Percentiles rank a stretch among this genome's conserved stretches.
Conservation (phyloP, 176 grass and related monocot species). For the Avena insularis region DNA sequence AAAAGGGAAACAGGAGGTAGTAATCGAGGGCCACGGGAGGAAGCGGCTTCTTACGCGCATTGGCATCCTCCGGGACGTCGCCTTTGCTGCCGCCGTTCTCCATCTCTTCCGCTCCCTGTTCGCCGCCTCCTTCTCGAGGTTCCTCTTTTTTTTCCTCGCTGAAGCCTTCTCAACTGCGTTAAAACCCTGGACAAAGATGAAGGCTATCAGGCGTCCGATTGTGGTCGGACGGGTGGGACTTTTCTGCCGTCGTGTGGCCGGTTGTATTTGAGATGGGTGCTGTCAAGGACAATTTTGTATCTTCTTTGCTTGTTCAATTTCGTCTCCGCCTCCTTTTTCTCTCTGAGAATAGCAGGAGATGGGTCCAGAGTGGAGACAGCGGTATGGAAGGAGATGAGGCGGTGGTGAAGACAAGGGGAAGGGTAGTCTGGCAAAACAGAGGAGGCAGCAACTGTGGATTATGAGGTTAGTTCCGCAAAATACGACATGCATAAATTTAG, state of each 20-base stretch:
- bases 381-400: not conserved
- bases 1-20: not conserved
- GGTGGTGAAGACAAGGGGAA: not conserved
- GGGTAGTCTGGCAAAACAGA: not conserved
- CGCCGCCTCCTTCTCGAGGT: conserved; percentile 17
- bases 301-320: too few species aligned
- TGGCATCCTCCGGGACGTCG: conserved; percentile 77
- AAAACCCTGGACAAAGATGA: not conserved
- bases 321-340: too few species aligned
- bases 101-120: conserved; percentile 20
- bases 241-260: not conserved
- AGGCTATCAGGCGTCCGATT: not conserved
- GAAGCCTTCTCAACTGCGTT: not conserved
- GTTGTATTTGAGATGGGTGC: too few species aligned
- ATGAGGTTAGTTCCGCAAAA: conserved; percentile 29
- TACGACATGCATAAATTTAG: conserved; percentile 36
- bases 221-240: not conserved
- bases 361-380: not conserved
- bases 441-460: not conserved
- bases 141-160: not conserved
- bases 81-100: conserved; percentile 45
- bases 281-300: too few species aligned
- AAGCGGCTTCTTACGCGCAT: conserved; percentile 66
- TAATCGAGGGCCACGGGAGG: not conserved
- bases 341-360: too few species aligned